phyloP scores from a whole-genome alignment of 2,329 filamentous ascomycete species.

The Zelopaecilomyces penicillatus region DNA sequence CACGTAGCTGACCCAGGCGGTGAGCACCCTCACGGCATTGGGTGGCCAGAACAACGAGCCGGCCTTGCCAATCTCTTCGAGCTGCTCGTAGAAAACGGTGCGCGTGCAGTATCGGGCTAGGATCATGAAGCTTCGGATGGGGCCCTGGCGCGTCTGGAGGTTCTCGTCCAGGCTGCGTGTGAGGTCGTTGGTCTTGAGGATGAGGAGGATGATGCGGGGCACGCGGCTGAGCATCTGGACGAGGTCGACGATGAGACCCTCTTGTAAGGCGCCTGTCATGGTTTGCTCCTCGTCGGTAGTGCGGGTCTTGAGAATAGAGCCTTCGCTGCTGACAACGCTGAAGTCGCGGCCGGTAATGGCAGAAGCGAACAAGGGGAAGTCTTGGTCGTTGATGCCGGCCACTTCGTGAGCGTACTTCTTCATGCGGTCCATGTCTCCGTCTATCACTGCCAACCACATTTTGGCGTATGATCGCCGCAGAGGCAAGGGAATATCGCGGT shows the following conservation, averaged over 20 bases:
- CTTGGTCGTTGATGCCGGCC: conserved; percentile 76
- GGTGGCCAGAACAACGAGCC: conserved; percentile 52
- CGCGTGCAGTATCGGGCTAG: conserved; percentile 59
- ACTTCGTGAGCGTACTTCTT: conserved; percentile 82
- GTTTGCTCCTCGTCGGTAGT: conserved; percentile 71
- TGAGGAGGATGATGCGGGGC: conserved; percentile 84
- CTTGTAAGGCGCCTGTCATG: conserved; percentile 77
- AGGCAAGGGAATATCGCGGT: conserved; percentile 76
- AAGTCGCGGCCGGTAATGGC: conserved; percentile 95
- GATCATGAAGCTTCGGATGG: conserved; percentile 58
- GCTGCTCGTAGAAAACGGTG: conserved; percentile 56
- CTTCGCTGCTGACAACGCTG: conserved; percentile 57
- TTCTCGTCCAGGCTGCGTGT: conserved; percentile 91
- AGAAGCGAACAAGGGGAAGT: conserved; percentile 91
- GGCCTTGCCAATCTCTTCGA: conserved; percentile 45
- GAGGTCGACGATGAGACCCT: conserved; percentile 80
- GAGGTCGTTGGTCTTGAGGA: conserved; percentile 95
- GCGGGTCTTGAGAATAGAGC: conserved; percentile 49
- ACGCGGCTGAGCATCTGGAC: conserved; percentile 84
- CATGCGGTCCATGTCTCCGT: conserved; percentile 80
- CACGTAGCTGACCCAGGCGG: conserved; percentile 50
- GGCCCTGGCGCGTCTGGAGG: conserved; percentile 63
- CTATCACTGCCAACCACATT: conserved; percentile 93
- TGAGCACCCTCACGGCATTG: conserved; percentile 45
- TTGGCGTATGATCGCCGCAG: conserved; percentile 86